Base-by-base conservation (phyloP, 2,329 filamentous ascomycete genomes). In the Pestalotiopsis sp. region DNA sequence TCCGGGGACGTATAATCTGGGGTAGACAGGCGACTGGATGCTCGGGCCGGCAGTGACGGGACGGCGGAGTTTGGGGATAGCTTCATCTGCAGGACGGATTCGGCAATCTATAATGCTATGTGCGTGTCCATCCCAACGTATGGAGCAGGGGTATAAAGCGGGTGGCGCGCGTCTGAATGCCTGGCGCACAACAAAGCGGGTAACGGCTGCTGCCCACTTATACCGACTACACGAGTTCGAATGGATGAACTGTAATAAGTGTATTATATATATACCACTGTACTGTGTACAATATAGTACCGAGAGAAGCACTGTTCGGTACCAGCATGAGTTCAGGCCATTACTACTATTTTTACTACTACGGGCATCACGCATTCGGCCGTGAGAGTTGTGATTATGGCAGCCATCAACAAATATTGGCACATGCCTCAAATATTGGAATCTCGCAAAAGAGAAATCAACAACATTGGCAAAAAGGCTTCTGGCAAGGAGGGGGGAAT, bases 81-180 rank as follows among this genome's bases (percentile, higher is more conserved):
- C 68, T 67, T 69, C 68, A 65, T 63, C 35, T 68, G 65, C 22
- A 61, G 39, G 68, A n/a, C 68, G 22, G 56, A 65, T 64, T 13
- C 26, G 68, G 64, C 30, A 61, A 66, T 58, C n/a, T 65, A 22
- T 3, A 24, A 5, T 11, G n/a, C 30, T 35, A 35, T 35, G 30
- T 35, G 30, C 30, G 30, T 35, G 30, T 20, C 17, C 13, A 17
- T 20, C 14, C 14, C 14, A 39, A 13, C 35, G 22, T 61, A 35
- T 61, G 58, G 58, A 38, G 60, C 60, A 62, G 22, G 60, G 60
- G 35, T 22, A 22, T 11, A 4, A 6, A n/a, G 60, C n/a, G 60
- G 39, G 35, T 14, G 60, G 38, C 60, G 38, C 60, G 38, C 40
- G 60, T 30, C 60, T n/a, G 26, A 13, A 14, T 24, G 26, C 57